These are phyloP conservation scores for Solanum ossicruentum DNA, from an alignment of 257 asterid species.

Conservation along the genomic window DNA sequence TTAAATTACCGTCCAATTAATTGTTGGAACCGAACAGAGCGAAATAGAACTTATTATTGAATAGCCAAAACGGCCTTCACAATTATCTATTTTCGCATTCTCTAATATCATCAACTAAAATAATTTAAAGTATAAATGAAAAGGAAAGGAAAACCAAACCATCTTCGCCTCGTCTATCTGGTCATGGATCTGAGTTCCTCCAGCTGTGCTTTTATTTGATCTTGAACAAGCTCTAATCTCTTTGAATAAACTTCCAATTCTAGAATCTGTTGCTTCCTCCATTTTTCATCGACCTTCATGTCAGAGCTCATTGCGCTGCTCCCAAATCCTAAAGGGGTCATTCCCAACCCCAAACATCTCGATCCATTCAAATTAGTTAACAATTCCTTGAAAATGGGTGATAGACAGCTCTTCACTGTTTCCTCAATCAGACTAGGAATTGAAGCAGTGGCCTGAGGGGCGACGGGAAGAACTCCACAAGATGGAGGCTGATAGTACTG, in stretches of 20 bases:
- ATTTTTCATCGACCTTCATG: slow-evolving; percentile 37
- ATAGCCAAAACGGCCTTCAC: slow-evolving; percentile 26
- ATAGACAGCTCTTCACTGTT: slow-evolving; percentile 73
- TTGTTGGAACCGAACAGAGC: neutral
- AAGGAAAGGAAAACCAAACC: neutral
- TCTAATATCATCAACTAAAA: neutral
- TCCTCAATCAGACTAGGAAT: slow-evolving; percentile 60
- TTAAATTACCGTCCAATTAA: neutral
- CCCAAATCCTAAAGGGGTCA: slow-evolving; percentile 46
- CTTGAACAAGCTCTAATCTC: slow-evolving; percentile 94
- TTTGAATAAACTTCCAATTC: slow-evolving; percentile 88
- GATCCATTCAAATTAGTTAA: slow-evolving; percentile 24
- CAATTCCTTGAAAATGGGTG: slow-evolving; percentile 78
- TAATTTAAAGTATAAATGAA: neutral
- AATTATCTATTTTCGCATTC: slow-evolving; percentile 13
- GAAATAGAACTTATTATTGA: slow-evolving; percentile 29
- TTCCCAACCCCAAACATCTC: slow-evolving; percentile 11
- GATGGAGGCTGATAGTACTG: neutral
- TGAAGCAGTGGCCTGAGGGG: slow-evolving; percentile 6
- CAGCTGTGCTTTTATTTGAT: slow-evolving; percentile 74
- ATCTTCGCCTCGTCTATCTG: slow-evolving; percentile 10
- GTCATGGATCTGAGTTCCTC: slow-evolving; percentile 75
- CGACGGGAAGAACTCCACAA: neutral
- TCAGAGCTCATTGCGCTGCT: slow-evolving; percentile 27
- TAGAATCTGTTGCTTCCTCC: slow-evolving; percentile 95